phyloP scores from a whole-genome alignment of 352 stramenopile genomes.

The Phytophthora pinifolia region DNA sequence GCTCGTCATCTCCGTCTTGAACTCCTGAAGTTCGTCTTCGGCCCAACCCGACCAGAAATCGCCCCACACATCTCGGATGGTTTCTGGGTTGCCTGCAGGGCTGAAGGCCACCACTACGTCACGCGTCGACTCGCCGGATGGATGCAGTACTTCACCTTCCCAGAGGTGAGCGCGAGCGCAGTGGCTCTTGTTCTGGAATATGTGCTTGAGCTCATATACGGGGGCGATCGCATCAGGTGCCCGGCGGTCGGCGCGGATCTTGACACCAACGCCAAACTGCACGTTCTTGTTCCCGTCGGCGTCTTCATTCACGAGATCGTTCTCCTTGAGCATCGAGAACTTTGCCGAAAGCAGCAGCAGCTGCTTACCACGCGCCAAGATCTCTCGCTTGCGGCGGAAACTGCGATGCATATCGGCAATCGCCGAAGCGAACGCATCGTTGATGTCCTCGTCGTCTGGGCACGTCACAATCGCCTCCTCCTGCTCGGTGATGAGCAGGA shows the following conservation, averaged over 20 bases:
- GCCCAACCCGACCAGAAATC: constrained; percentile 89
- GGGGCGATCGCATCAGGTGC: constrained; percentile 41
- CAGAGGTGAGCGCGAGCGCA: constrained; percentile 78
- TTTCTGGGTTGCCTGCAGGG: constrained; percentile 76
- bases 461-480: constrained; percentile 82
- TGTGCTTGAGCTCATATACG: constrained; percentile 83
- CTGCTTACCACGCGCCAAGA: constrained; percentile 77
- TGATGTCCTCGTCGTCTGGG: constrained; percentile 75
- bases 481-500: constrained; percentile 80
- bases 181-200: constrained; percentile 86
- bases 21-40: constrained; percentile 78
- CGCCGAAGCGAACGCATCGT: constrained; percentile 74
- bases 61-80: constrained; percentile 80
- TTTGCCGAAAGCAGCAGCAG: constrained; percentile 82
- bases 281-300: constrained; percentile 87
- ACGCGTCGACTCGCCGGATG: constrained; percentile 32
- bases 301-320: constrained; percentile 85
- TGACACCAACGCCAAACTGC: constrained; percentile 75
- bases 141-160: constrained; percentile 58
- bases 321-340: constrained; percentile 88
- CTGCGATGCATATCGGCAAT: constrained; percentile 76
- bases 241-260: constrained; percentile 69
- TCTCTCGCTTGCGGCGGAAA: constrained; percentile 71
- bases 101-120: constrained; percentile 84
- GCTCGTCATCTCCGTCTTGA: constrained; percentile 79